Base-by-base conservation (phyloP, 1,284 basidiomycete genomes). In the Ceratobasidium sp. region DNA sequence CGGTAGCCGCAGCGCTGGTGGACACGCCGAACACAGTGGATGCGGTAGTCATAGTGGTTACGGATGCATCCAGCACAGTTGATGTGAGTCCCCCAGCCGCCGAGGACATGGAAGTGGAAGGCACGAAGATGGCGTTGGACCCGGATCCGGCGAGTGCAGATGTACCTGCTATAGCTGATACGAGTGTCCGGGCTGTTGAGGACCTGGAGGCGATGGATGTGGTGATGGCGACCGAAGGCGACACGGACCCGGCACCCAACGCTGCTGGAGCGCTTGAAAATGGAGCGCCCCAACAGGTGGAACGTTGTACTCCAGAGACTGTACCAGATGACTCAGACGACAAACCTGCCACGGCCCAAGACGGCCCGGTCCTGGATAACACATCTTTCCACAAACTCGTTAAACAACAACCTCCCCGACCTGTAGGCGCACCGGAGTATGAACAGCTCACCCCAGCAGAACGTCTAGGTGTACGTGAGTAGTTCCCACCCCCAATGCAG, bases 381-480 rank as follows among this genome's bases (percentile, higher is more conserved):
- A 46, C 39, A 14, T 24, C 22, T n/a, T 72, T 72, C 24, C 56
- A 51, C 46, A 22, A 56, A 11, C 46, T 72, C 14, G 27, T 72
- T 11, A 13, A 62, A 46, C 69, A 37, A 13, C 69, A 72, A 41
- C 69, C 69, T 37, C 69, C 69, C n/a, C 54, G 69, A 27, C 69
- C 69, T 24, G 61, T 19, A 14, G 69, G 69, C 2, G 27, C 41
- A 37, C 14, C 69, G 22, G 69, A 72, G 8, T 72, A 72, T 56
- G 69, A 72, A 16, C 39, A 13, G 31, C 56, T 72, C 34, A 46
- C 69, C 4, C 56, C 69, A 16, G 56, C 29, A 49, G 69, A 72
- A 37, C 69, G 69, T 41, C 49, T 72, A 41, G 69, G 69, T 13
- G 69, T 72, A 61, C 61, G 69, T 51, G 29, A 8, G 5, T 37